Percentiles rank a stretch among this genome's conserved stretches.
phyloP scores from a whole-genome alignment of 768 basidiomycete genomes.

The Kwoniella dejecticola region DNA sequence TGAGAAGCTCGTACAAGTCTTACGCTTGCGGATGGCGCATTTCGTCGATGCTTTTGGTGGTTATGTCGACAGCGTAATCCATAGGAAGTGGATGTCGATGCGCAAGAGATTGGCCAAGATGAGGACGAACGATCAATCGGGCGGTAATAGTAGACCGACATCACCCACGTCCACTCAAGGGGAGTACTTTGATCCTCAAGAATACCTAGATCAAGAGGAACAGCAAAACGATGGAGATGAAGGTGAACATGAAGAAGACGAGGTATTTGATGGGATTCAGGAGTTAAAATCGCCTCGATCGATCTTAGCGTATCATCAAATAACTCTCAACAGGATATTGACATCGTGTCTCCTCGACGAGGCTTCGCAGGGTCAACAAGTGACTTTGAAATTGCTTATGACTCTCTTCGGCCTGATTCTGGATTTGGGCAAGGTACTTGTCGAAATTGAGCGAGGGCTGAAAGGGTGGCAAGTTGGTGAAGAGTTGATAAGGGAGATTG shows the following conservation, averaged over 20 bases:
- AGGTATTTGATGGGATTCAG: slow-evolving; percentile 1
- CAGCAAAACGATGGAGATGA: slow-evolving; percentile 1
- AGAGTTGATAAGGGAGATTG: slow-evolving; percentile 22
- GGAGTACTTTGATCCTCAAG: slow-evolving; percentile 4
- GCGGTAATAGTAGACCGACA: slow-evolving; percentile 6
- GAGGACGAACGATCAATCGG: background rate
- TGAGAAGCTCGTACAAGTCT: slow-evolving; percentile 64
- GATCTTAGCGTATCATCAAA: slow-evolving; percentile 40
- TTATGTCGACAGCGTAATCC: slow-evolving; percentile 81
- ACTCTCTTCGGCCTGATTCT: slow-evolving; percentile 34
- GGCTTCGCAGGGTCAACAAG: slow-evolving; percentile 31
- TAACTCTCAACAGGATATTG: slow-evolving; percentile 36
- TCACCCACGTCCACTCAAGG: slow-evolving; percentile 4
- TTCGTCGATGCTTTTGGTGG: slow-evolving; percentile 69
- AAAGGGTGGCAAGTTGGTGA: slow-evolving; percentile 17
- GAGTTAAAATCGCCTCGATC: slow-evolving; percentile 43
- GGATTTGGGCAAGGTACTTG: slow-evolving; percentile 45
- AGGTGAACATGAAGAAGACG: slow-evolving; percentile 17
- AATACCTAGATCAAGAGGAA: slow-evolving; percentile 12
- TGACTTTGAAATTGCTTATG: slow-evolving; percentile 42
- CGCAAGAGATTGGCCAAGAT: slow-evolving; percentile 35
- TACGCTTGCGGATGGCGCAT: slow-evolving; percentile 72
- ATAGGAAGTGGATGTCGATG: slow-evolving; percentile 74
- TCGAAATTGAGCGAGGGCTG: slow-evolving; percentile 31
- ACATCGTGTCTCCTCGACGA: slow-evolving; percentile 29